Evolutionary conservation across 2,329 filamentous ascomycete genomes (phyloP), one percentile per base, ranked within the genome.

Genomic region (Reticulascus tulasneorum): DNA sequence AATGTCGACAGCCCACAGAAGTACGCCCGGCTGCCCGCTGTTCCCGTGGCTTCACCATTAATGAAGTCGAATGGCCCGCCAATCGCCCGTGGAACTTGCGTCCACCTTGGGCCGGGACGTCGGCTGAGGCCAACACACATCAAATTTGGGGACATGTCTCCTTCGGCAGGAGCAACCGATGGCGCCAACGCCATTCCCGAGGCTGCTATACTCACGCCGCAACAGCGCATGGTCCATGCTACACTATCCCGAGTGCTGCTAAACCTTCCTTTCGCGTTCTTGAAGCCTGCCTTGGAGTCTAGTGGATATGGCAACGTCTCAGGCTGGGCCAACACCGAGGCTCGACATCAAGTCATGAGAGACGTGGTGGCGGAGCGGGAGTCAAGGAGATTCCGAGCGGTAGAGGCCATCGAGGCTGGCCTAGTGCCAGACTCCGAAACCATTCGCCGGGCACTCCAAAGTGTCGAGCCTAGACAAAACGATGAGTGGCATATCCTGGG

Each of bases 221-320:
- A 38, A 33, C 41, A 44, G 23, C 38, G 28, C 15, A 30, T 13
- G 21, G 35, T 68, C 20, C 68, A 71, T 17, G 65, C 67, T 0
- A 58, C 73, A 0, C 61, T 89, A 6, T 88, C 85, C 0, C 79
- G 75, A 19, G 64, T 86, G 16, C 64, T 90, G 3, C 62, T 87
- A 34, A 86, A 85, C 25, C 62, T 89, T 6, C 85, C 85, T 0
- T 85, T 84, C 47, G 64, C 73, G 11, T 64, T 82, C 19, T 65
- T 90, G 17, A 81, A 84, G 56, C 69, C 71, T 40, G 60, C 86
- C 2, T 66, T 89, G 22, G 81, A 84, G 48, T 77, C 78, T 33
- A 68, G 66, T 10, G 67, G 67, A 18, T 67, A 80, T 8, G 75
- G 73, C 26, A 64, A 64, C 28, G 59, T 64, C 20, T 63, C 64